phyloP scores from a whole-genome alignment of 2,329 filamentous ascomycete genomes.

The Uncinocarpus reesii region DNA sequence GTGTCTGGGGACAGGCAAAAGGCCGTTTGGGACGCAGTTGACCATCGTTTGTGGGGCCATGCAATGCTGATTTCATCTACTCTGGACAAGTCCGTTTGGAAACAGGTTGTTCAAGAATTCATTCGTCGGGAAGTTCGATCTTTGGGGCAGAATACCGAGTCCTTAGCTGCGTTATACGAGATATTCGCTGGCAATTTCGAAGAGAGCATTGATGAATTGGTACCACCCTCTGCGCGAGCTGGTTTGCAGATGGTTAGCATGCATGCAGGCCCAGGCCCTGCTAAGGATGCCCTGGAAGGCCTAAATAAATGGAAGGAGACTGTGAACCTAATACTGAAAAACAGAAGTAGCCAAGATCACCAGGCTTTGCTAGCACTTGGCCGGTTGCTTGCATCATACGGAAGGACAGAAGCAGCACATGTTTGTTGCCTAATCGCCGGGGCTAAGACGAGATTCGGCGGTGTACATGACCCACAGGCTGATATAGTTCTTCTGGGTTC shows the following conservation, averaged over 20 bases:
- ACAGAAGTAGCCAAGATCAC: conserved; percentile 70
- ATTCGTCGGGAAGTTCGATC: conserved; percentile 89
- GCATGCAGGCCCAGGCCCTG: conserved; percentile 45
- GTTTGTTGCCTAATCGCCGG: conserved; percentile 86
- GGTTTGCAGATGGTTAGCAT: conserved; percentile 84
- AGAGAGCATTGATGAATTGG: conserved; percentile 90
- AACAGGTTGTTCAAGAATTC: conserved; percentile 89
- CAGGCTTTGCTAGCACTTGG: conserved; percentile 71
- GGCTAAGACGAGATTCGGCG: conserved; percentile 56
- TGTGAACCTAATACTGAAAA: conserved; percentile 71
- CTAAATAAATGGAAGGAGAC: conserved; percentile 93
- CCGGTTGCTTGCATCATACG: conserved; percentile 71
- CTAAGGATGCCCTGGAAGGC: conserved; percentile 68
- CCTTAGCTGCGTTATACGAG: conserved; percentile 83
- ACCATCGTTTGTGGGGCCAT: conserved; percentile 91
- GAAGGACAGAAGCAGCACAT: conserved; percentile 81
- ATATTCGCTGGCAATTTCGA: conserved; percentile 88
- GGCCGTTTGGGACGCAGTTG: conserved; percentile 85
- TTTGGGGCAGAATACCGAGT: conserved; percentile 67
- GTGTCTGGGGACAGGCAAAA: conserved; percentile 76
- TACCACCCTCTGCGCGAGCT: conserved; percentile 81
- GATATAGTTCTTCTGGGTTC: conserved; percentile 77
- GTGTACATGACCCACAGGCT: conserved; percentile 67
- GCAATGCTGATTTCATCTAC: conserved; percentile 85
- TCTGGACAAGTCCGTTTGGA: conserved; percentile 64